These are phyloP conservation scores for Rhizopus stolonifer DNA, from an alignment of 371 early-diverging fungal species.

Conservation along the genomic window DNA sequence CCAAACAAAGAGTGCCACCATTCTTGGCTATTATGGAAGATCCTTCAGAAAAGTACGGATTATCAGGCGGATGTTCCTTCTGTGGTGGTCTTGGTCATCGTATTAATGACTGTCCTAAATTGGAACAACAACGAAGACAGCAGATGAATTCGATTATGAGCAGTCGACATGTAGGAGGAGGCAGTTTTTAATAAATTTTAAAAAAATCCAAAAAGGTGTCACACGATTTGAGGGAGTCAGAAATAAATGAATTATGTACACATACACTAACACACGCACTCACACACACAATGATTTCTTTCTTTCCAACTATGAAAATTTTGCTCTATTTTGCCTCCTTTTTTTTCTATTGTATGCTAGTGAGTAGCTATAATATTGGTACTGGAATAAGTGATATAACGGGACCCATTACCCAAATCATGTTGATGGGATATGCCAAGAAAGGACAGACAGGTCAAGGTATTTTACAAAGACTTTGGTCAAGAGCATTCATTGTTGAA, in stretches of 20 bases:
- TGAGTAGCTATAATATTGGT: constrained; percentile 28
- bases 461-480: constrained; percentile 51
- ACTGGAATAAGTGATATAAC: constrained; percentile 50
- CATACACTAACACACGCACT: too few relatives aligned
- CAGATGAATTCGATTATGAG: constrained; percentile 57
- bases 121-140: constrained; percentile 68
- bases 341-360: too few relatives aligned
- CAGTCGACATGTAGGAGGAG: constrained; percentile 34
- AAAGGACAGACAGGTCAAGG: constrained; percentile 54
- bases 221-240: not conserved
- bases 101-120: constrained; percentile 87
- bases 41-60: constrained; percentile 79
- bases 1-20: constrained; percentile 91
- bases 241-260: too few relatives aligned
- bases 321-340: not conserved
- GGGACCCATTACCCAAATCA: constrained; percentile 43
- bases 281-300: too few relatives aligned
- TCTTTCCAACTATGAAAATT: not conserved
- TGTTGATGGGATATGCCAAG: constrained; percentile 60
- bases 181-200: constrained; percentile 30
- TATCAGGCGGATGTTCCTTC: constrained; percentile 85
- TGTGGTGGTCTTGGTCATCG: constrained; percentile 97
- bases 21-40: constrained; percentile 85
- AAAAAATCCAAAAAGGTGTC: not conserved
- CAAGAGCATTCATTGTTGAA: constrained; percentile 54